These are phyloP conservation scores for Colletotrichum shisoi DNA, from an alignment of 2,329 filamentous ascomycete species.

Conservation along the genomic window DNA sequence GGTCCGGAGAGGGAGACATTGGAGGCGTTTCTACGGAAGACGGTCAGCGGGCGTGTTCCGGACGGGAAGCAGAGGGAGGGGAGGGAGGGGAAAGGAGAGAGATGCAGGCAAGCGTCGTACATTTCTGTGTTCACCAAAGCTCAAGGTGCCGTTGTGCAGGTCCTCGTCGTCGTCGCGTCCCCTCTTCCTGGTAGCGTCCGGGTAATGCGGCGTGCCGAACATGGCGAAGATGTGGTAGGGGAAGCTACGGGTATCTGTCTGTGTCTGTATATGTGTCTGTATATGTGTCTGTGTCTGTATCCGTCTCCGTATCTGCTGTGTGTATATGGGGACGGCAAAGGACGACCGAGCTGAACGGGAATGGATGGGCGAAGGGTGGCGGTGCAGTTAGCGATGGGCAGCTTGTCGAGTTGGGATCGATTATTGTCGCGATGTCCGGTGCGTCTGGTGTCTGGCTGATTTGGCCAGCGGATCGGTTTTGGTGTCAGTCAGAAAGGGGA, in stretches of 20 bases:
- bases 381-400: conserved; percentile 1
- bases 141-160: conserved; percentile 48
- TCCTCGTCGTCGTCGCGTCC: conserved; percentile 55
- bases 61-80: background rate
- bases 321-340: background rate
- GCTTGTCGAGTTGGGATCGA: background rate
- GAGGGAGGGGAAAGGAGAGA: background rate
- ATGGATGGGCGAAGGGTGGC: background rate
- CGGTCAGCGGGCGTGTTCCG: conserved; percentile 6
- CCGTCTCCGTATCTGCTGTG: too few species aligned
- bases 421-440: background rate
- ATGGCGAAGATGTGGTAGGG: conserved; percentile 12
- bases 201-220: conserved; percentile 25
- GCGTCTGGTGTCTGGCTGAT: background rate
- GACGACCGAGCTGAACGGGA: background rate
- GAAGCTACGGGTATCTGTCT: conserved; percentile 2
- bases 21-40: conserved; percentile 60
- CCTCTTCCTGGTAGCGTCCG: conserved; percentile 32
- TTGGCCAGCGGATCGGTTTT: background rate
- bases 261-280: background rate
- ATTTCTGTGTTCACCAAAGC: conserved; percentile 61
- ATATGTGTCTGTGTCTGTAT: conserved; percentile 2
- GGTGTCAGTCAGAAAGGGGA: background rate
- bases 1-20: conserved; percentile 60
- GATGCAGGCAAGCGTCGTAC: conserved; percentile 47